These are phyloP conservation scores for Pythium rishiriense DNA, from an alignment of 352 stramenopile genomes.

Conservation along the genomic window DNA sequence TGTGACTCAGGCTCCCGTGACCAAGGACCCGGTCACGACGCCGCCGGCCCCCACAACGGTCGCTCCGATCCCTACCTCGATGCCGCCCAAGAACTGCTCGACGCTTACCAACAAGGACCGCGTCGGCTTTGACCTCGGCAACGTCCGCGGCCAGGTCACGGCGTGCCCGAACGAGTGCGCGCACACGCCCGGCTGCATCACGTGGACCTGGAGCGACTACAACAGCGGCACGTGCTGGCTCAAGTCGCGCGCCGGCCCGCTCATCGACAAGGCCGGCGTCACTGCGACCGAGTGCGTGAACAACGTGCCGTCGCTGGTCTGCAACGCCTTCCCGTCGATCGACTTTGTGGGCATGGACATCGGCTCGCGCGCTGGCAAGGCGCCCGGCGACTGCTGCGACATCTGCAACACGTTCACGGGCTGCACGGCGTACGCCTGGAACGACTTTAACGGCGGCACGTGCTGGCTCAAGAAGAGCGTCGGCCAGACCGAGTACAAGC, in stretches of 20 bases:
- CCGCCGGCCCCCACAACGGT: not conserved
- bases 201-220: constrained; percentile 26
- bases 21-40: not conserved
- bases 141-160: not conserved
- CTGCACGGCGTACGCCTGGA: constrained; percentile 39
- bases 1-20: no score
- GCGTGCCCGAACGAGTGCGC: not conserved
- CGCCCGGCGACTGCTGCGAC: constrained; percentile 27
- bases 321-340: constrained; percentile 13
- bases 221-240: constrained; percentile 31
- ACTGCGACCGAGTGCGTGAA: constrained; percentile 3
- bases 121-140: constrained; percentile 16
- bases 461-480: constrained; percentile 41
- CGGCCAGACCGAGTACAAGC: not conserved
- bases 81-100: not conserved
- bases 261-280: constrained; percentile 10
- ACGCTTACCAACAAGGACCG: constrained; percentile 16
- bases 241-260: constrained; percentile 19
- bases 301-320: not conserved
- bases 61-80: not conserved
- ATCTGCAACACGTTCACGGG: constrained; percentile 44
- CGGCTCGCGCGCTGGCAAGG: constrained; percentile 10
- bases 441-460: constrained; percentile 46
- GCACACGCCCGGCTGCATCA: constrained; percentile 11
- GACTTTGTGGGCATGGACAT: constrained; percentile 31